These are phyloP conservation scores for Ophiostoma sp. DNA, from an alignment of 2,329 filamentous ascomycete genomes.

Conservation along the genomic window DNA sequence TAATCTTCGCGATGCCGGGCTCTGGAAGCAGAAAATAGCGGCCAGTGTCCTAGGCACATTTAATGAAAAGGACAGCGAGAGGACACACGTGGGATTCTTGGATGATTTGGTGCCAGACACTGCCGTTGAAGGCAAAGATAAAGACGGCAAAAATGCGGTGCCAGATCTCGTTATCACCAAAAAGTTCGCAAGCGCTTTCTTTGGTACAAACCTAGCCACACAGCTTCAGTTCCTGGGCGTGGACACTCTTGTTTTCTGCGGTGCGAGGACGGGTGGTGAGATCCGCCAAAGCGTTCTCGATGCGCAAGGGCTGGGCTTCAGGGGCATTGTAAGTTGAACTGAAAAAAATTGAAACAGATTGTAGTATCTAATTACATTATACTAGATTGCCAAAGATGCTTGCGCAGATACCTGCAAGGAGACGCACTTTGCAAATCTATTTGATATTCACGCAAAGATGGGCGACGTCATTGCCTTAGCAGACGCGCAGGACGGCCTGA, in stretches of 20 bases:
- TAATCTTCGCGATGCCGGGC: conserved; percentile 42
- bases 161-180: conserved; percentile 39
- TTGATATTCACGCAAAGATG: conserved; percentile 21
- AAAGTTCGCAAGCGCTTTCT: conserved; percentile 43
- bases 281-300: conserved; percentile 43
- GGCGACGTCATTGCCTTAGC: conserved; percentile 15
- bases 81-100: conserved; percentile 39
- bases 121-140: conserved; percentile 34
- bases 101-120: conserved; percentile 31
- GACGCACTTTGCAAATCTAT: conserved; percentile 21
- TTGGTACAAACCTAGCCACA: conserved; percentile 42
- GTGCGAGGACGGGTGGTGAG: conserved; percentile 45
- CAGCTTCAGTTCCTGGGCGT: conserved; percentile 37
- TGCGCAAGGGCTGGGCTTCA: conserved; percentile 41
- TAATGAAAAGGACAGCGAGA: conserved; percentile 7
- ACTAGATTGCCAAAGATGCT: conserved; percentile 14
- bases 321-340: conserved; percentile 39
- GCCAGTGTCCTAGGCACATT: conserved; percentile 30
- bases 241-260: conserved; percentile 44
- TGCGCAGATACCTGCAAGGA: conserved; percentile 22
- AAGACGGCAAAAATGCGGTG: conserved; percentile 14
- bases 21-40: conserved; percentile 35
- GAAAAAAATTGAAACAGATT: background rate
- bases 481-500: conserved; percentile 10
- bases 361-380: background rate